These are phyloP conservation scores for Neonectria sp. DNA, from an alignment of 2,329 filamentous ascomycete genomes.

Conservation along the genomic window DNA sequence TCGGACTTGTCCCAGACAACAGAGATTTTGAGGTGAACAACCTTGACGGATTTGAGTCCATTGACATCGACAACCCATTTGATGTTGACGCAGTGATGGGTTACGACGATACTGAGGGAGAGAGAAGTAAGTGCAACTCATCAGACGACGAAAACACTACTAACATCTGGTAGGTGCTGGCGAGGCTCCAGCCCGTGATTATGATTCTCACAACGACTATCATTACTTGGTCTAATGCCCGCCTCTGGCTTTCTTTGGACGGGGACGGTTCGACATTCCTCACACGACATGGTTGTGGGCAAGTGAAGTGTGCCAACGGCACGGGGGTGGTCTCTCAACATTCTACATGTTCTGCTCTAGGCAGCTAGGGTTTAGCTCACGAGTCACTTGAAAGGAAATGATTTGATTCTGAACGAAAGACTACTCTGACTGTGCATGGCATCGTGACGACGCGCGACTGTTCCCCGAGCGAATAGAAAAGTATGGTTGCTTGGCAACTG, in stretches of 20 bases:
- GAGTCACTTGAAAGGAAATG: too few species aligned
- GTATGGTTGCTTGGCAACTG: too few species aligned
- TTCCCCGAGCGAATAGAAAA: too few species aligned
- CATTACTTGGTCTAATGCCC: background rate
- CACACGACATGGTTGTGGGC: too few species aligned
- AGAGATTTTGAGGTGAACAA: background rate
- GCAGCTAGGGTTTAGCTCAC: too few species aligned
- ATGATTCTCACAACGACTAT: background rate
- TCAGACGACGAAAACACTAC: background rate
- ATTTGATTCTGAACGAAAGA: too few species aligned
- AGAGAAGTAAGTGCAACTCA: conserved; percentile 4
- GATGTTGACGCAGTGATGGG: conserved; percentile 8
- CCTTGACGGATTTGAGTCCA: background rate
- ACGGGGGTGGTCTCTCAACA: too few species aligned
- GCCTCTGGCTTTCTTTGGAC: background rate
- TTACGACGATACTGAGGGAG: background rate
- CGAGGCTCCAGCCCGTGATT: background rate
- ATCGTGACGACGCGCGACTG: too few species aligned
- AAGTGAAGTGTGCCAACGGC: too few species aligned
- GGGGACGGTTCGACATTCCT: too few species aligned
- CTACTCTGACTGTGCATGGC: too few species aligned
- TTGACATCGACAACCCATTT: conserved; percentile 19
- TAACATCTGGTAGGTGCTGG: background rate
- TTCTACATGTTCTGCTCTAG: too few species aligned
- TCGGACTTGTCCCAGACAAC: background rate